phyloP scores from a whole-genome alignment of 2,329 filamentous ascomycete genomes.

The Aspergillus candidus region DNA sequence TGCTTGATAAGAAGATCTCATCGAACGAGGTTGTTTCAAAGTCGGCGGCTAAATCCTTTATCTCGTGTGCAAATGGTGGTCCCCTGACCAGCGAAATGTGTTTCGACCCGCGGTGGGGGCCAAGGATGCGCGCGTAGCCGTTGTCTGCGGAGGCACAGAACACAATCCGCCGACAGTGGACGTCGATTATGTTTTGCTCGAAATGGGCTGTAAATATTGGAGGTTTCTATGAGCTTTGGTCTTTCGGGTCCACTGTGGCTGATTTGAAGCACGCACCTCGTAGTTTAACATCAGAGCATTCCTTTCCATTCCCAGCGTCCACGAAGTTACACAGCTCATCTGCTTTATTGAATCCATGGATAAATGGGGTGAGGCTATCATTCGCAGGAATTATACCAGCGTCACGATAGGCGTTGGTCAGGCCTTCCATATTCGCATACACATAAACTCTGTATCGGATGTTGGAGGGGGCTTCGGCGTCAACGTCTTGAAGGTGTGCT shows the following conservation, averaged over 20 bases:
- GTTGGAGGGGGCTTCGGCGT: constrained; percentile 15
- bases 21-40: constrained; percentile 12
- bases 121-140: constrained; percentile 39
- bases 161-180: constrained; percentile 37
- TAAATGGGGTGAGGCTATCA: constrained; percentile 28
- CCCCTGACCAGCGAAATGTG: constrained; percentile 36
- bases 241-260: too few relatives aligned
- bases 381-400: constrained; percentile 19
- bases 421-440: constrained; percentile 35
- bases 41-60: constrained; percentile 24
- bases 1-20: constrained; percentile 8
- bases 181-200: constrained; percentile 28
- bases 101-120: constrained; percentile 23
- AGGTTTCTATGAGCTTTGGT: constrained; percentile 2
- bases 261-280: constrained; percentile 24
- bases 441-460: constrained; percentile 30
- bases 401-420: constrained; percentile 31
- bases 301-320: constrained; percentile 40
- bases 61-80: constrained; percentile 32
- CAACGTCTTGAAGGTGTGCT: constrained; percentile 18
- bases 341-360: constrained; percentile 40
- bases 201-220: constrained; percentile 24
- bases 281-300: constrained; percentile 40
- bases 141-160: constrained; percentile 41
- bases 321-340: constrained; percentile 35